phyloP scores from a whole-genome alignment of 1,284 basidiomycete genomes.

The Mrakiaceae sp. region DNA sequence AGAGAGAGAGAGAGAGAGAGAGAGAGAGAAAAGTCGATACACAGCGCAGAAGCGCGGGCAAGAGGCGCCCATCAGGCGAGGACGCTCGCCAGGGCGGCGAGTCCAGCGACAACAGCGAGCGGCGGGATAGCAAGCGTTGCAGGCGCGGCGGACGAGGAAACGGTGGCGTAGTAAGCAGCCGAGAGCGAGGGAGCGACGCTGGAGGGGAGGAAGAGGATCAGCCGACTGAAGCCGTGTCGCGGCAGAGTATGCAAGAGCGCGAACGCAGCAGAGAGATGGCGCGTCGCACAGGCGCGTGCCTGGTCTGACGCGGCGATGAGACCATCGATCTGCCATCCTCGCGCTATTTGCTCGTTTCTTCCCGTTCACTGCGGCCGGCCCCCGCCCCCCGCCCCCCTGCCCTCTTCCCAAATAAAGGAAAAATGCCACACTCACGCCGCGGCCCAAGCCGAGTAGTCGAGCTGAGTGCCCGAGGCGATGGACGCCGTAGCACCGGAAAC shows the following conservation, averaged over 20 bases:
- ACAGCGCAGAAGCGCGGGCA: no score
- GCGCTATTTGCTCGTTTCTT: no score
- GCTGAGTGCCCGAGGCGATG: slow-evolving; percentile 1
- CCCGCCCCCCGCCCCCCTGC: no score
- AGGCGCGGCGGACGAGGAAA: slow-evolving; percentile 3
- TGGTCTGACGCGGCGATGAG: no score
- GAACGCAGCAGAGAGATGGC: no score
- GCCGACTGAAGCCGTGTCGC: neutral
- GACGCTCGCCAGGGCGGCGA: neutral
- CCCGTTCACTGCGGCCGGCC: no score
- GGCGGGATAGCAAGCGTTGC: neutral
- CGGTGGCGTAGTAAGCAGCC: slow-evolving; percentile 11
- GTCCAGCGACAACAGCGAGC: neutral
- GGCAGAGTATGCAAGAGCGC: no score
- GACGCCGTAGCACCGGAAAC: neutral
- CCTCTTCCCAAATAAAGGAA: no score
- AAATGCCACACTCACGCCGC: no score
- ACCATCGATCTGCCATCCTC: no score
- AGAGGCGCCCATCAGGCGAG: no score
- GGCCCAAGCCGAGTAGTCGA: neutral
- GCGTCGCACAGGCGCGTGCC: no score
- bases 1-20: neutral
- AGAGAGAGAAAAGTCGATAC: neutral
- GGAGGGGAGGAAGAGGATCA: neutral
- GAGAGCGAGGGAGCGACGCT: slow-evolving; percentile 9